Percentiles rank a stretch among this genome's conserved stretches.
Evolutionary conservation across 768 basidiomycete genomes (phyloP).

Genomic region (Tremella yokohamensis): DNA sequence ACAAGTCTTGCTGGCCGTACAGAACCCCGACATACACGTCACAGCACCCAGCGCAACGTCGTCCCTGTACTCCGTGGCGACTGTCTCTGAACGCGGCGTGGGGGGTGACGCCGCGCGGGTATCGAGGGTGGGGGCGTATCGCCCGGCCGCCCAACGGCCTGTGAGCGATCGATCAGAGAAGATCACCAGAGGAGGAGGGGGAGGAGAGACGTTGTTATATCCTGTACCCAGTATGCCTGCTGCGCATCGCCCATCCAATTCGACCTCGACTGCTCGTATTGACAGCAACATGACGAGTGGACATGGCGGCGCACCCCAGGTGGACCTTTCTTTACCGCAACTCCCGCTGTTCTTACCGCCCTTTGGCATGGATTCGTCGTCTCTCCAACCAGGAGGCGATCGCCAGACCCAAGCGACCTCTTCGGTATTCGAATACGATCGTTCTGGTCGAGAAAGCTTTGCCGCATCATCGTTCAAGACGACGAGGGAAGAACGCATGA

Average conservation of each 20-base stretch:
- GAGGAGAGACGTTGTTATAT: neutral
- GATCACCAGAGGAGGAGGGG: neutral
- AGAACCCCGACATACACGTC: slow-evolving; percentile 1
- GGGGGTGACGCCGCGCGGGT: neutral
- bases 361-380: too few relatives aligned
- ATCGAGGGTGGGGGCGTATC: neutral
- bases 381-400: neutral
- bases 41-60: neutral
- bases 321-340: neutral
- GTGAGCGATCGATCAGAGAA: neutral
- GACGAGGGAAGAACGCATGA: slow-evolving; percentile 12
- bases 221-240: neutral
- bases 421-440: neutral
- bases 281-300: too few relatives aligned
- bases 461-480: neutral
- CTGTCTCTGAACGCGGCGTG: too few relatives aligned
- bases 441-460: neutral
- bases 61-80: too few relatives aligned
- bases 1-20: neutral
- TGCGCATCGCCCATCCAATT: neutral
- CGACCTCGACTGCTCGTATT: neutral
- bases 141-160: neutral
- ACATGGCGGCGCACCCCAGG: neutral
- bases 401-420: neutral
- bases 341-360: too few relatives aligned